Evolutionary conservation across 768 basidiomycete species (phyloP).

Genomic region (Cubamyces lactineus): DNA sequence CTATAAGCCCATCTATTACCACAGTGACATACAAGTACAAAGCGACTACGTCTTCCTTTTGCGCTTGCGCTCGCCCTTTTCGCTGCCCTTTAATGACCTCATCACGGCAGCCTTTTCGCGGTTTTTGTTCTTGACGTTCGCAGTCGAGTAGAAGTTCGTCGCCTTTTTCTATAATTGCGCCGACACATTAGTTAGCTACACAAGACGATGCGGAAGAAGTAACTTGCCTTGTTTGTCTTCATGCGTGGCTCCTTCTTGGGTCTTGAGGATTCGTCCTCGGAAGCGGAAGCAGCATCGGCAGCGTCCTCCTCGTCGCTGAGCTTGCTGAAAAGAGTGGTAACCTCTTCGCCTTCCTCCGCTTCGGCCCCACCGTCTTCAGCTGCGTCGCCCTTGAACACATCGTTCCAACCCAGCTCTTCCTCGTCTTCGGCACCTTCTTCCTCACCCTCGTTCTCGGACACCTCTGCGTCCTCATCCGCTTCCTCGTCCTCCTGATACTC

Average conservation of each 20-base stretch:
- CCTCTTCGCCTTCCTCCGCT: conserved; percentile 30
- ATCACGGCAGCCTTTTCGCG: conserved; percentile 64
- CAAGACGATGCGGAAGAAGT: no score
- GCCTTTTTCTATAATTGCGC: conserved; percentile 69
- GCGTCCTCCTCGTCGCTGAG: conserved; percentile 27
- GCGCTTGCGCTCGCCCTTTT: conserved; percentile 18
- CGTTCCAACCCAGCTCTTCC: conserved; percentile 74
- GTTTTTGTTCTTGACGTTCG: conserved; percentile 89
- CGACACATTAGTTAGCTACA: background rate
- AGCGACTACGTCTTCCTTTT: conserved; percentile 4
- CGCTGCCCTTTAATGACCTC: conserved; percentile 38
- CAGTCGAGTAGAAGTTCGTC: conserved; percentile 82
- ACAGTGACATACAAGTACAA: conserved; percentile 1
- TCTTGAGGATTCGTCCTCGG: conserved; percentile 40
- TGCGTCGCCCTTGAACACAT: conserved; percentile 69
- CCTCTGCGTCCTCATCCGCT: conserved; percentile 46
- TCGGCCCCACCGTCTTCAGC: conserved; percentile 8
- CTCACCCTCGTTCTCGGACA: conserved; percentile 42
- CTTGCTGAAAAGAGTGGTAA: conserved; percentile 27
- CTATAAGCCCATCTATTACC: background rate
- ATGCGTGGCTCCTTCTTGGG: conserved; percentile 64
- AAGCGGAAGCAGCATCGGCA: conserved; percentile 8
- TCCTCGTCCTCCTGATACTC: conserved; percentile 38
- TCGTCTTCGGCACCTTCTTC: conserved; percentile 34
- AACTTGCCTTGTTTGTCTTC: conserved; percentile 87